Conservation (phyloP, 306 rosid genomes). For the Cicer pinnatifidum region DNA sequence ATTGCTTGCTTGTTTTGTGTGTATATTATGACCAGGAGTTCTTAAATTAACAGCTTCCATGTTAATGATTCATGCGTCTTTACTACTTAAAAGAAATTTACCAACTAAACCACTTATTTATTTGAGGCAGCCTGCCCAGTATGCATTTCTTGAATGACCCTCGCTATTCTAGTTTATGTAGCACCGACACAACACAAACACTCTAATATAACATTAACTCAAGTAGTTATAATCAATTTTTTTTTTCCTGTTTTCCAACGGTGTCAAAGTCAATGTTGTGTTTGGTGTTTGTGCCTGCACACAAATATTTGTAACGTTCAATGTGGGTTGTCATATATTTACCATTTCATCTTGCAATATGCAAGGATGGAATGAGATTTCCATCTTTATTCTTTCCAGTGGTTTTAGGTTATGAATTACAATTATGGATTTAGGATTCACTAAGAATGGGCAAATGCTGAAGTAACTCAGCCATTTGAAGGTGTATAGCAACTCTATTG, state of each 20-base stretch:
- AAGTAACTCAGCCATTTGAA: neutral
- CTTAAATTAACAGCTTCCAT: neutral
- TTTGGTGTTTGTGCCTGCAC: too few relatives aligned
- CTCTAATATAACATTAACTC: too few relatives aligned
- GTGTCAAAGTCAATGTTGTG: too few relatives aligned
- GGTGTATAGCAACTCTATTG: neutral
- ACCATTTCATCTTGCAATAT: neutral
- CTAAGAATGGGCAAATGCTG: neutral
- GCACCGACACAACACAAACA: too few relatives aligned
- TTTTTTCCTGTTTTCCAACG: too few relatives aligned
- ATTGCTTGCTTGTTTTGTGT: neutral
- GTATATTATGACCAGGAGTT: neutral
- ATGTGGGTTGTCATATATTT: neutral
- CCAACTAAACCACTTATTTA: neutral
- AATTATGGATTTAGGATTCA: neutral
- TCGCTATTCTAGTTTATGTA: neutral
- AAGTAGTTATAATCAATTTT: too few relatives aligned
- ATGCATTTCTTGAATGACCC: conserved; percentile 5
- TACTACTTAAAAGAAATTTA: neutral
- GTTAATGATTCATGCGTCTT: neutral
- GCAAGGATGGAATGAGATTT: neutral
- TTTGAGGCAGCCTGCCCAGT: neutral
- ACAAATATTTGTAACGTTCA: neutral
- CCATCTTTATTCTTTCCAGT: neutral
- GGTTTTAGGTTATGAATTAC: conserved; percentile 11